Conservation (phyloP, 495 filamentous ascomycete species). For the Podospora anserina region DNA sequence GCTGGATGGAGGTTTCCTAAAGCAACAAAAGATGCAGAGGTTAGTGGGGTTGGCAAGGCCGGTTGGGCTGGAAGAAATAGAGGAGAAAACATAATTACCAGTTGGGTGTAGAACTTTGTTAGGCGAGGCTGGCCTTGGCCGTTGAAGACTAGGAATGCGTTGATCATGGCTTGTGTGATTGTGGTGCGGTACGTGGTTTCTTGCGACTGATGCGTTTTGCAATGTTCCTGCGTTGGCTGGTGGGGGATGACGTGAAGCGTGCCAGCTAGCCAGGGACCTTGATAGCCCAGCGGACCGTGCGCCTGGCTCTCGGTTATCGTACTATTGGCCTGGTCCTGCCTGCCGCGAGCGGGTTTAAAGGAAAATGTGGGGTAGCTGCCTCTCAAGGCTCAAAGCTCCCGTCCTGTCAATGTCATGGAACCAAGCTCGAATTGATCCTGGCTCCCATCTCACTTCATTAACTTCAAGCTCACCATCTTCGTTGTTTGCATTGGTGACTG, state of each 20-base stretch:
- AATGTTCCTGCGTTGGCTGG: not conserved
- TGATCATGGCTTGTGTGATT: conserved; percentile 67
- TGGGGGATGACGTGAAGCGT: conserved; percentile 9
- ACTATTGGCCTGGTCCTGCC: conserved; percentile 7
- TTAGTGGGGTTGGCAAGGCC: conserved; percentile 6
- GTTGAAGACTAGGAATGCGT: conserved; percentile 98
- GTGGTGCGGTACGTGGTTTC: not conserved
- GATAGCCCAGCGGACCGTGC: conserved; percentile 12
- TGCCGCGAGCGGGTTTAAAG: not conserved
- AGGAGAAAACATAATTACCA: conserved; percentile 53
- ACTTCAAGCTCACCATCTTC: not conserved
- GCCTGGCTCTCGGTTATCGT: not conserved
- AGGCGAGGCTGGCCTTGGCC: conserved; percentile 93
- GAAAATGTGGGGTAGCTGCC: not conserved
- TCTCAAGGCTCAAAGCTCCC: not conserved
- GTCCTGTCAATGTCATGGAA: not conserved
- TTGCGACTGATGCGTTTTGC: not conserved
- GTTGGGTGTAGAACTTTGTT: conserved; percentile 98
- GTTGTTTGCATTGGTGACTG: not conserved
- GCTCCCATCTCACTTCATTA: not conserved
- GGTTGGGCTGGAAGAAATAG: not conserved
- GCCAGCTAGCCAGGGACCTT: conserved; percentile 5
- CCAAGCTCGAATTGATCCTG: not conserved
- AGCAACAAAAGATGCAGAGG: conserved; percentile 1
- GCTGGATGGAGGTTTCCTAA: conserved; percentile 90